These are phyloP conservation scores for Zygotorulaspora danielsina DNA, from an alignment of 805 yeast species.

Conservation along the genomic window DNA sequence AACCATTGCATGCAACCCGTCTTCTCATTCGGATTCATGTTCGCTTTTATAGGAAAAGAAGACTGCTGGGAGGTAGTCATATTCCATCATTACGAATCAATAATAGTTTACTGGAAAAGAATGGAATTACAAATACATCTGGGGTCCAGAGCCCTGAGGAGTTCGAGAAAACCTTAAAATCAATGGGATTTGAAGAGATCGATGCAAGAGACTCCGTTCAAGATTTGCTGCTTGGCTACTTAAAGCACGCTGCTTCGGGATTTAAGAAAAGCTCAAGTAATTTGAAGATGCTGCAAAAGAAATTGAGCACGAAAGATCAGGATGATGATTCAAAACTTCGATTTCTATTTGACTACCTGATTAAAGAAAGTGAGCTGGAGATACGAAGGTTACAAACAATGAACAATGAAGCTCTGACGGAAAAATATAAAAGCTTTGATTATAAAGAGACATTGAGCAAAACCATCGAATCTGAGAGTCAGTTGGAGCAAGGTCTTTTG, in stretches of 20 bases:
- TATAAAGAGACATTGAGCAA: slow-evolving; percentile 6
- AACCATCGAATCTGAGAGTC: slow-evolving; percentile 10
- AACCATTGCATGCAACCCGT: no score
- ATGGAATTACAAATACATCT: slow-evolving; percentile 8
- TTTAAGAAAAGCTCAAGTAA: slow-evolving; percentile 26
- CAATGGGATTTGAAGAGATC: slow-evolving; percentile 17
- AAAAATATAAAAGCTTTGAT: slow-evolving; percentile 4
- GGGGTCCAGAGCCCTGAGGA: slow-evolving; percentile 11
- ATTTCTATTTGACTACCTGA: slow-evolving; percentile 20
- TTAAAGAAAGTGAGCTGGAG: slow-evolving; percentile 27
- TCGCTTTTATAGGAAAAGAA: slow-evolving; percentile 15
- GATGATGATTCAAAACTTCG: slow-evolving; percentile 11
- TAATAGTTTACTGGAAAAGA: slow-evolving; percentile 3
- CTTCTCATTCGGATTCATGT: slow-evolving; percentile 7
- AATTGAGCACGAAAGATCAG: slow-evolving; percentile 4
- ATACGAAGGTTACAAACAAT: slow-evolving; percentile 17
- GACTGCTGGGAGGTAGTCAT: slow-evolving; percentile 11
- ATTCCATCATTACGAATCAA: slow-evolving; percentile 13
- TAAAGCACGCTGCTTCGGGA: slow-evolving; percentile 22
- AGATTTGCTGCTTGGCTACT: slow-evolving; percentile 23
- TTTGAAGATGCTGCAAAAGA: slow-evolving; percentile 15
- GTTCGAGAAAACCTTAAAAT: slow-evolving; percentile 13
- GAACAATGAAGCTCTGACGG: slow-evolving; percentile 4
- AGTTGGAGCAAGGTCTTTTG: slow-evolving; percentile 14
- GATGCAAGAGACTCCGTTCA: slow-evolving; percentile 13